These are phyloP conservation scores for Saccharomyces hybrid DNA, from an alignment of 1,139 yeast species.

Conservation along the genomic window DNA sequence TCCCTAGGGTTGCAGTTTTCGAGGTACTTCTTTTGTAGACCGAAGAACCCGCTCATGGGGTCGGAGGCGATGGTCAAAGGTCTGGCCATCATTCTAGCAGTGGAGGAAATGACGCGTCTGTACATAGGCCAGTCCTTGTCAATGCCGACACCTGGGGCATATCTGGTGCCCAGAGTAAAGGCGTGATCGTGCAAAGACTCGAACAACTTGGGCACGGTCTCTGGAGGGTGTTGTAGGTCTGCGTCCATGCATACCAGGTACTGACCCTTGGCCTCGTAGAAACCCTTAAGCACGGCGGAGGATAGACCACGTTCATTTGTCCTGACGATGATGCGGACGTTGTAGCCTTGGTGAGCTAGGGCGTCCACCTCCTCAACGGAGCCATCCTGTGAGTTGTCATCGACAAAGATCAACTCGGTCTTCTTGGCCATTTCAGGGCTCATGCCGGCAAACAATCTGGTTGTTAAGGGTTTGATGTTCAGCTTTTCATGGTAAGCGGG, in stretches of 20 bases:
- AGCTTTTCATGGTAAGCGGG: conserved; percentile 42
- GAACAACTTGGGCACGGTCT: conserved; percentile 37
- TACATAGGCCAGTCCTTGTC: conserved; percentile 43
- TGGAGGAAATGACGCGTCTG: conserved; percentile 39
- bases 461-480: conserved; percentile 40
- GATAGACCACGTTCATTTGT: conserved; percentile 41
- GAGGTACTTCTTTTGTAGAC: conserved; percentile 38
- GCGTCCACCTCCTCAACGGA: conserved; percentile 41
- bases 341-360: conserved; percentile 37
- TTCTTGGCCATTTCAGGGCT: conserved; percentile 35
- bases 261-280: conserved; percentile 38
- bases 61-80: conserved; percentile 41
- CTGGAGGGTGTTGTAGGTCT: conserved; percentile 44
- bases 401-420: conserved; percentile 41
- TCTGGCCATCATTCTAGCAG: conserved; percentile 40
- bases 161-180: conserved; percentile 41
- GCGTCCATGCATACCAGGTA: conserved; percentile 43
- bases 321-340: conserved; percentile 39
- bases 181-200: conserved; percentile 34
- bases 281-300: conserved; percentile 40
- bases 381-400: conserved; percentile 43
- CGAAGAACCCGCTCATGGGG: conserved; percentile 44
- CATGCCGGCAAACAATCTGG: conserved; percentile 39
- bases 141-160: conserved; percentile 43
- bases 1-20: conserved; percentile 27